Percentiles rank a stretch among this genome's conserved stretches.
These are phyloP conservation scores for Aaosphaeria pasadenensis DNA, from an alignment of 2,329 filamentous ascomycete species.

Conservation along the genomic window DNA sequence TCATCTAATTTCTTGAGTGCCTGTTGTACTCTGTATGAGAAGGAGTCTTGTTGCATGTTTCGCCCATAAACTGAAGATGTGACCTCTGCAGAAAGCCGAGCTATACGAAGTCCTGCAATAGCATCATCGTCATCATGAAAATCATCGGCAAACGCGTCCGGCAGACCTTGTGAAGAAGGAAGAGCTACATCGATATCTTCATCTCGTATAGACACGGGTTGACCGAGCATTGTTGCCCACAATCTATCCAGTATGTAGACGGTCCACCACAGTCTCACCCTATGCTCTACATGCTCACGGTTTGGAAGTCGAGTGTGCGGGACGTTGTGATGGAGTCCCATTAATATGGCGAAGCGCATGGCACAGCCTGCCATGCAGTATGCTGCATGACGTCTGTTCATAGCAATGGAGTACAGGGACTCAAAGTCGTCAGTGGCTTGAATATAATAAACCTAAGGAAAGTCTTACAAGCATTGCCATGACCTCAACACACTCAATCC, in stretches of 20 bases:
- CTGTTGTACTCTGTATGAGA: slow-evolving; percentile 36
- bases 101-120: slow-evolving; percentile 37
- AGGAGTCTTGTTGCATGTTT: slow-evolving; percentile 22
- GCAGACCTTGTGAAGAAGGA: slow-evolving; percentile 36
- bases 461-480: slow-evolving; percentile 42
- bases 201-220: slow-evolving; percentile 29
- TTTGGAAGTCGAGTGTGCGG: slow-evolving; percentile 42
- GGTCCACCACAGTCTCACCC: slow-evolving; percentile 35
- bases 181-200: slow-evolving; percentile 42
- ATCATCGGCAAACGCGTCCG: neutral
- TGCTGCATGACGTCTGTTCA: slow-evolving; percentile 47
- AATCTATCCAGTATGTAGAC: slow-evolving; percentile 31
- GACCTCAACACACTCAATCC: slow-evolving; percentile 45
- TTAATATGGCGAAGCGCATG: slow-evolving; percentile 43
- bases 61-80: slow-evolving; percentile 26
- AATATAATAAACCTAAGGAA: neutral
- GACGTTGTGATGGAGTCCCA: slow-evolving; percentile 44
- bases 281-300: slow-evolving; percentile 26
- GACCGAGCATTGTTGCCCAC: slow-evolving; percentile 31
- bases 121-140: slow-evolving; percentile 39
- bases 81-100: slow-evolving; percentile 26
- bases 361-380: slow-evolving; percentile 46
- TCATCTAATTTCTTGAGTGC: slow-evolving; percentile 34
- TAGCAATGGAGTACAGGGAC: slow-evolving; percentile 41
- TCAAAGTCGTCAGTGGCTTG: neutral